Conservation (phyloP, 768 basidiomycete species). For the Boletus tylopilopsis region DNA sequence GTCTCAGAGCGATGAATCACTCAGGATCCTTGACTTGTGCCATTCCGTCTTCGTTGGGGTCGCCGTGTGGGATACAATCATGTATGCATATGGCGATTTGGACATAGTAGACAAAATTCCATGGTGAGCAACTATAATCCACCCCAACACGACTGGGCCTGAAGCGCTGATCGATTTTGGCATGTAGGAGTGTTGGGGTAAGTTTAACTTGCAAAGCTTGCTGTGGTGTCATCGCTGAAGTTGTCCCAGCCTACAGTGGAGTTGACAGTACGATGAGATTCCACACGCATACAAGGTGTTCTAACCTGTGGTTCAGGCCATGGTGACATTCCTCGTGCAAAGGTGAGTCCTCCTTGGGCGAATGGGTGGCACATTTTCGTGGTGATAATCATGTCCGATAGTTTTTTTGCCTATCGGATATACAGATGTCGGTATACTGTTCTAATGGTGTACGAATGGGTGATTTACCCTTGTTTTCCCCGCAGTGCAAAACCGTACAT, state of each 20-base stretch:
- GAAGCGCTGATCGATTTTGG: background rate
- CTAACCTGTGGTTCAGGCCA: slow-evolving; percentile 13
- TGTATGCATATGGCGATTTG: slow-evolving; percentile 18
- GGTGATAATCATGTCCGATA: slow-evolving; percentile 1
- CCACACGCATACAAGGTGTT: background rate
- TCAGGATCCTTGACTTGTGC: slow-evolving; percentile 24
- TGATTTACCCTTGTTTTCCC: background rate
- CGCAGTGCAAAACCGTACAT: slow-evolving; percentile 13
- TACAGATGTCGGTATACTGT: slow-evolving; percentile 14
- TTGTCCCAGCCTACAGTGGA: slow-evolving; percentile 14
- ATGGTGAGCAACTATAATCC: slow-evolving; percentile 13
- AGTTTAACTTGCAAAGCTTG: background rate
- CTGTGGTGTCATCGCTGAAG: background rate
- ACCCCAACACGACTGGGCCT: background rate
- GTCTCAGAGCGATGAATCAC: background rate
- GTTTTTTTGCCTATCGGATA: slow-evolving; percentile 27
- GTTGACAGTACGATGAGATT: slow-evolving; percentile 16
- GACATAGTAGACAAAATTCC: slow-evolving; percentile 11
- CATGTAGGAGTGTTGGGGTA: slow-evolving; percentile 24
- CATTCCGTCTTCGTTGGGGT: slow-evolving; percentile 21
- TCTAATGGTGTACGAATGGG: background rate
- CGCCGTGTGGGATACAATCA: slow-evolving; percentile 24
- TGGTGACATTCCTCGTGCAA: slow-evolving; percentile 25
- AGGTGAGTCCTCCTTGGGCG: background rate
- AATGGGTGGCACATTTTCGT: background rate